phyloP scores from a whole-genome alignment of 1,284 basidiomycete species.

The Stygiomarasmius scandens region DNA sequence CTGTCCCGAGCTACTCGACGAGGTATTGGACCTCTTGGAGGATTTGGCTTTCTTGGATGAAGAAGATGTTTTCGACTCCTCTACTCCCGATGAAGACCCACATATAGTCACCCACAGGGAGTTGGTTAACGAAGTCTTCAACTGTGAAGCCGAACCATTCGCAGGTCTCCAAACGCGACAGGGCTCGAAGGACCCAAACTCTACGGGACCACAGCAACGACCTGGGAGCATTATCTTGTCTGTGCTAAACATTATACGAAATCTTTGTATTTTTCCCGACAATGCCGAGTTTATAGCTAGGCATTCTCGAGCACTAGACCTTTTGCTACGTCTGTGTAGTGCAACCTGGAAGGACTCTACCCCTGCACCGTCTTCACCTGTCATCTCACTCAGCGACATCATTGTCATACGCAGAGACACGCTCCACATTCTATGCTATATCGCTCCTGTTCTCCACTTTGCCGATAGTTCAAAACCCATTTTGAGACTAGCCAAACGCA shows the following conservation, averaged over 20 bases:
- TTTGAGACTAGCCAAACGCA: slow-evolving; percentile 50
- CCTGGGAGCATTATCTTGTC: slow-evolving; percentile 72
- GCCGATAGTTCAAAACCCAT: slow-evolving; percentile 38
- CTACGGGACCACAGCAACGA: slow-evolving; percentile 57
- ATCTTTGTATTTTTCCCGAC: slow-evolving; percentile 76
- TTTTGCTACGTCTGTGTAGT: slow-evolving; percentile 69
- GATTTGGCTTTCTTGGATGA: slow-evolving; percentile 75
- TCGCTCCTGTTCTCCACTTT: slow-evolving; percentile 59
- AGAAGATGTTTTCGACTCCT: slow-evolving; percentile 39
- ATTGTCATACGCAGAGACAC: slow-evolving; percentile 79
- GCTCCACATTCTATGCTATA: slow-evolving; percentile 71
- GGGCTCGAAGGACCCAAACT: slow-evolving; percentile 46
- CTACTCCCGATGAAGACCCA: slow-evolving; percentile 32
- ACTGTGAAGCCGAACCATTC: slow-evolving; percentile 60
- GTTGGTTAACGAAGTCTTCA: slow-evolving; percentile 59
- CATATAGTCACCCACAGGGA: slow-evolving; percentile 64
- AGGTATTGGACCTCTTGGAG: slow-evolving; percentile 85
- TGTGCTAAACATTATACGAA: slow-evolving; percentile 83
- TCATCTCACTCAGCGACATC: slow-evolving; percentile 71
- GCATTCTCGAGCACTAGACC: slow-evolving; percentile 65
- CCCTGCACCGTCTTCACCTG: slow-evolving; percentile 51
- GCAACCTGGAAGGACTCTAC: slow-evolving; percentile 44
- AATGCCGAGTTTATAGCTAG: slow-evolving; percentile 73
- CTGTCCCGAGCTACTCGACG: slow-evolving; percentile 84
- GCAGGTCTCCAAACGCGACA: slow-evolving; percentile 51